phyloP scores from a whole-genome alignment of 805 yeast species.

The Nakazawaea laoshanensis region DNA sequence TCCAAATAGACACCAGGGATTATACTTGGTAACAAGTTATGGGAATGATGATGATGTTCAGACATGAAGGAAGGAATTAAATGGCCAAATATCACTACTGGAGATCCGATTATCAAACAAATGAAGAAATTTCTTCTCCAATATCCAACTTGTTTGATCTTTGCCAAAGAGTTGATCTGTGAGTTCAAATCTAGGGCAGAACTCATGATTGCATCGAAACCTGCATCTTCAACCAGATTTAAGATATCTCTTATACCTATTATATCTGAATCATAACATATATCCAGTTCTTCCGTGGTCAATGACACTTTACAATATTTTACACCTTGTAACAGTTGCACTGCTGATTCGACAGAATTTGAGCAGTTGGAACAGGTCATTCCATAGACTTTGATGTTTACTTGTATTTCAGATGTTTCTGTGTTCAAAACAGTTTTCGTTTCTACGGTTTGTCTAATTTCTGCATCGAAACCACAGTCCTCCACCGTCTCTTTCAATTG shows the following conservation, averaged over 20 bases:
- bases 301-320: constrained; percentile 38
- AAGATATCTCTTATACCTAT: constrained; percentile 63
- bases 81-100: constrained; percentile 47
- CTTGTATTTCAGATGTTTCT: constrained; percentile 9
- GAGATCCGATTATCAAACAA: constrained; percentile 50
- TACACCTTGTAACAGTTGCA: constrained; percentile 41
- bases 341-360: constrained; percentile 36
- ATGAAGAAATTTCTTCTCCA: constrained; percentile 57
- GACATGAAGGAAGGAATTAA: constrained; percentile 27
- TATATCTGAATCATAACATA: constrained; percentile 39
- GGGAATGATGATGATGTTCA: constrained; percentile 12
- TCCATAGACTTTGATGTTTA: constrained; percentile 36
- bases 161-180: constrained; percentile 63
- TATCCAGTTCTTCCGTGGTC: constrained; percentile 43
- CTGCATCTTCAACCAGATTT: constrained; percentile 38
- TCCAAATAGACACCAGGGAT: constrained; percentile 60
- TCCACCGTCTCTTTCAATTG: constrained; percentile 50
- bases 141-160: constrained; percentile 59
- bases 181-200: constrained; percentile 49
- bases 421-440: constrained; percentile 7
- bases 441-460: constrained; percentile 7
- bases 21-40: constrained; percentile 23
- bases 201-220: constrained; percentile 41
- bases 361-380: constrained; percentile 56
- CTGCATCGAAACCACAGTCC: constrained; percentile 62